These are phyloP conservation scores for Diaporthe capsici DNA, from an alignment of 2,329 filamentous ascomycete genomes.

Conservation along the genomic window DNA sequence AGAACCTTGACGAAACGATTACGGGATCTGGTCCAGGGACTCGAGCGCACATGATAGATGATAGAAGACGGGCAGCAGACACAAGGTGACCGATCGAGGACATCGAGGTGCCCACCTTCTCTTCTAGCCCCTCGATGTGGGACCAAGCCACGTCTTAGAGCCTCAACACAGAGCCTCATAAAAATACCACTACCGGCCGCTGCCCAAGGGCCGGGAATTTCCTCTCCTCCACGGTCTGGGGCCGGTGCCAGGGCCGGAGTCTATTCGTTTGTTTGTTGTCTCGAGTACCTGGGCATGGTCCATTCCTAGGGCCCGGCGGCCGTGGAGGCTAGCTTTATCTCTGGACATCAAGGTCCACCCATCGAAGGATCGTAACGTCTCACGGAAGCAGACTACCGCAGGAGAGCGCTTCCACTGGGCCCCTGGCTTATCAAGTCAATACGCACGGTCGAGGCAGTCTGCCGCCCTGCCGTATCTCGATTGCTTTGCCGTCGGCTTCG, in stretches of 20 bases:
- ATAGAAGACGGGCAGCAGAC: neutral
- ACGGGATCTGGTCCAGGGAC: neutral
- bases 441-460: conserved; percentile 28
- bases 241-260: conserved; percentile 8
- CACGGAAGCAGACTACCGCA: conserved; percentile 16
- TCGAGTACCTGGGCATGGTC: neutral
- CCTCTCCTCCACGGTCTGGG: neutral
- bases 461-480: conserved; percentile 20
- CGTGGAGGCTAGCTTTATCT: conserved; percentile 13
- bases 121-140: conserved; percentile 11
- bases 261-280: neutral
- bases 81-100: neutral
- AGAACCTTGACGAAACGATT: neutral
- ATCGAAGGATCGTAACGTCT: conserved; percentile 1
- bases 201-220: neutral
- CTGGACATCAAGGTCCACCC: conserved; percentile 31
- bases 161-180: conserved; percentile 31
- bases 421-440: conserved; percentile 10
- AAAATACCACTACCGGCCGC: neutral
- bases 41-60: conserved; percentile 4
- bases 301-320: conserved; percentile 9
- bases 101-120: conserved; percentile 12
- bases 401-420: neutral
- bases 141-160: conserved; percentile 22
- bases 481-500: conserved; percentile 27